Percentiles rank a stretch among this genome's conserved stretches.
Conservation (phyloP, 2,329 filamentous ascomycete species). For the Calonectria henricotiae region DNA sequence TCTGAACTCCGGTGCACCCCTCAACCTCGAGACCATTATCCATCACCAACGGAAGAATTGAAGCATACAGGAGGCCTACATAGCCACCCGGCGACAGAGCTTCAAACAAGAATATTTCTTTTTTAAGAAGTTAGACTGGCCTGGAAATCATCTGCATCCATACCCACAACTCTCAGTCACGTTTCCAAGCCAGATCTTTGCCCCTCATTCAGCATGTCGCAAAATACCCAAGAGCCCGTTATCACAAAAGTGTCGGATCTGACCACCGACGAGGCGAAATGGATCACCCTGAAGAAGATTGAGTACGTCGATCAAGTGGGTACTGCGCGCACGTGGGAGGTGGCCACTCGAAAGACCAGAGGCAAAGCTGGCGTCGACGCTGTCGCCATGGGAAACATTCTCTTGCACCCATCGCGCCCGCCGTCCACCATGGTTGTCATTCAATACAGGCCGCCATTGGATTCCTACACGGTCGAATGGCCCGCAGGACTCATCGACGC, state of each 20-base stretch:
- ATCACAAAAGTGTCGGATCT: conserved; percentile 50
- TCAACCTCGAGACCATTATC: no score
- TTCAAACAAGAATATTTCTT: neutral
- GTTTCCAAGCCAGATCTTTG: neutral
- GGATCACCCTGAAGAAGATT: conserved; percentile 51
- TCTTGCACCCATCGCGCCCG: conserved; percentile 50
- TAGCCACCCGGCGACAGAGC: neutral
- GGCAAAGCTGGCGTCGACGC: conserved; percentile 49
- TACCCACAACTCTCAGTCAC: neutral
- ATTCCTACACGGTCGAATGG: conserved; percentile 52
- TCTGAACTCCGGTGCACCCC: neutral
- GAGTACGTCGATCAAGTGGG: conserved; percentile 52
- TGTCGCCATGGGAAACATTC: conserved; percentile 52
- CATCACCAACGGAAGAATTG: neutral
- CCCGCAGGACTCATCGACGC: conserved; percentile 50
- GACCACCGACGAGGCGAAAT: conserved; percentile 45
- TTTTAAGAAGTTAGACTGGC: neutral
- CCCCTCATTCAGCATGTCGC: conserved; percentile 18
- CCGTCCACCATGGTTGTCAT: conserved; percentile 51
- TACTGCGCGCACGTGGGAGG: conserved; percentile 50
- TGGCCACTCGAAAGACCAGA: conserved; percentile 51
- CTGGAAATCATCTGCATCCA: neutral
- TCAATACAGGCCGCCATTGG: conserved; percentile 50
- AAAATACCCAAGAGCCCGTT: conserved; percentile 45
- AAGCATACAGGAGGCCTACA: neutral